Percentiles rank a stretch among this genome's conserved stretches.
phyloP scores from a whole-genome alignment of 257 asterid species.

The Anisodus tanguticus region DNA sequence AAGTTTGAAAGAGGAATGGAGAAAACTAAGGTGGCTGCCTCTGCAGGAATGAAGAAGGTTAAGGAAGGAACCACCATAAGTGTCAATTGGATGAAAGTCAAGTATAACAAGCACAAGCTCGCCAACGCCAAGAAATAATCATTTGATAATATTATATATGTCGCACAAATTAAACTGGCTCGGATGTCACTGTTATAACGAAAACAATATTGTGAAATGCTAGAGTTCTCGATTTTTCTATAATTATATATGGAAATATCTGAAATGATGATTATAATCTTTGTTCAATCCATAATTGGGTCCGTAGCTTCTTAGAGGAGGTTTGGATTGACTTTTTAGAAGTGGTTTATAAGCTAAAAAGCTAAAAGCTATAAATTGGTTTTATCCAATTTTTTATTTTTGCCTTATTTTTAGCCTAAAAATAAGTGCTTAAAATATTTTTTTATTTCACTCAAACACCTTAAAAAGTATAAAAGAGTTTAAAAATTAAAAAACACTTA shows the following conservation, averaged over 20 bases:
- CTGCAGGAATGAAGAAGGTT: constrained; percentile 42
- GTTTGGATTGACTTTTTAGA: no score
- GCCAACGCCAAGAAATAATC: not conserved
- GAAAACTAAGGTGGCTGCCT: constrained; percentile 65
- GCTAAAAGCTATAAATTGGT: no score
- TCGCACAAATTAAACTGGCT: not conserved
- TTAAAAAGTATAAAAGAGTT: no score
- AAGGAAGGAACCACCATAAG: constrained; percentile 54
- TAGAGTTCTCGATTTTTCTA: not conserved
- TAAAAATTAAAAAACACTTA: no score
- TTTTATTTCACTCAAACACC: no score
- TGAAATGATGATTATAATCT: not conserved
- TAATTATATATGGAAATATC: not conserved
- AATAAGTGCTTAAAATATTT: no score
- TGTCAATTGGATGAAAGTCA: constrained; percentile 59
- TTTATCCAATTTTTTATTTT: no score
- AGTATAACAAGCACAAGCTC: constrained; percentile 54
- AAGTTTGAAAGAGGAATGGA: constrained; percentile 47
- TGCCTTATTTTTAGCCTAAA: no score
- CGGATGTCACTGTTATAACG: not conserved
- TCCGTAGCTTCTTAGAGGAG: not conserved
- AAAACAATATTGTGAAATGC: not conserved
- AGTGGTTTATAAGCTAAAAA: no score
- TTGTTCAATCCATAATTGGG: not conserved
- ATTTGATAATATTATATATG: not conserved